Evolutionary conservation across 371 early-diverging fungal species (phyloP).

Genomic region (Rhizopus delemar): DNA sequence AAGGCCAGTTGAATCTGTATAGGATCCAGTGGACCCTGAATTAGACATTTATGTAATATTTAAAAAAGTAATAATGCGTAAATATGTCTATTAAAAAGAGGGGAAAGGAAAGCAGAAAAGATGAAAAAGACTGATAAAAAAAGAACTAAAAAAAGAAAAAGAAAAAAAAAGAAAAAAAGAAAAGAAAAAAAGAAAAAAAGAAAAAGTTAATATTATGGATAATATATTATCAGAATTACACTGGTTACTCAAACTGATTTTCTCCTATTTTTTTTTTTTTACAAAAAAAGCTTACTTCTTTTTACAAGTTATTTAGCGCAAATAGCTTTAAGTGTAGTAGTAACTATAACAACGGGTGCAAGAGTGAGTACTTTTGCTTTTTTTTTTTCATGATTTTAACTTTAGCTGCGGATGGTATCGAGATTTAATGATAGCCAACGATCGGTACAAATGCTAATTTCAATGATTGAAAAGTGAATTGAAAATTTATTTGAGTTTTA

Average conservation of each 20-base stretch:
- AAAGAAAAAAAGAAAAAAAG: constrained; percentile 2
- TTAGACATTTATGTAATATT: constrained; percentile 27
- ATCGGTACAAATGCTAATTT: too few species aligned
- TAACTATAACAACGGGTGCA: too few species aligned
- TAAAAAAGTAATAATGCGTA: not conserved
- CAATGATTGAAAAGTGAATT: too few species aligned
- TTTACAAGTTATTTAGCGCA: too few species aligned
- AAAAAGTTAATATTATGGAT: constrained; percentile 3
- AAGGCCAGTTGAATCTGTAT: constrained; percentile 24
- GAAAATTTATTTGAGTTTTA: too few species aligned
- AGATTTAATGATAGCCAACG: too few species aligned
- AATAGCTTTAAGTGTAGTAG: too few species aligned
- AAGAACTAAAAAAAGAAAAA: not conserved
- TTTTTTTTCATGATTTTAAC: too few species aligned
- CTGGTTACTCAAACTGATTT: not conserved
- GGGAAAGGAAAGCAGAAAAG: not conserved
- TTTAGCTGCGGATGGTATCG: too few species aligned
- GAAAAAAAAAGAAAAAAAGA: constrained; percentile 4
- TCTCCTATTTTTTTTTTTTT: too few species aligned
- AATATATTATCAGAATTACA: not conserved
- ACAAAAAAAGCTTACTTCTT: too few species aligned
- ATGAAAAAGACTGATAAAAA: constrained; percentile 4
- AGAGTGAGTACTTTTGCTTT: too few species aligned
- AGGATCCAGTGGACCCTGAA: constrained; percentile 41
- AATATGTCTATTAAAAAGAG: not conserved